phyloP scores from a whole-genome alignment of 768 basidiomycete genomes.

The Boletales sp. region DNA sequence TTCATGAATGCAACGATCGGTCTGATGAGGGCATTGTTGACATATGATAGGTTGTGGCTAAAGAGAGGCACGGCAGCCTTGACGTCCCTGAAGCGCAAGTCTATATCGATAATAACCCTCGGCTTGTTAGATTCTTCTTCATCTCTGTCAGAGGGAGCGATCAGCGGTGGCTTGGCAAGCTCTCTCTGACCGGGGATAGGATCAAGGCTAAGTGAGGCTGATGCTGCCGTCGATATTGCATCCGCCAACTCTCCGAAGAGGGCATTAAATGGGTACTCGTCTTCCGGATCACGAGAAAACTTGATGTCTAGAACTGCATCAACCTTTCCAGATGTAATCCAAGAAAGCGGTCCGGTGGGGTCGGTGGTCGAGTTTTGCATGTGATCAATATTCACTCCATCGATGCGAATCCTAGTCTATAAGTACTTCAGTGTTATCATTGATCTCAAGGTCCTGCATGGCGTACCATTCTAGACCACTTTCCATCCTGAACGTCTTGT shows the following conservation, averaged over 20 bases:
- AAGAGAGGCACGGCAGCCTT: conserved; percentile 95
- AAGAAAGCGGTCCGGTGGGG: conserved; percentile 84
- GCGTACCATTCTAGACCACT: conserved; percentile 85
- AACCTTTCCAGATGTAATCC: conserved; percentile 96
- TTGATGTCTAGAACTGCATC: conserved; percentile 98
- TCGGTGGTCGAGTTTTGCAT: conserved; percentile 77
- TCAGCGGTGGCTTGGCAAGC: conserved; percentile 81
- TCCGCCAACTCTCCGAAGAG: conserved; percentile 90
- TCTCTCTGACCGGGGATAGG: conserved; percentile 85
- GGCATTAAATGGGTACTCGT: conserved; percentile 66
- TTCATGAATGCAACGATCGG: conserved; percentile 99
- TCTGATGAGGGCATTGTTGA: conserved; percentile 87
- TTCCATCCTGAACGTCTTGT: conserved; percentile 76
- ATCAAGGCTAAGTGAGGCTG: conserved; percentile 45
- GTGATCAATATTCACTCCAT: conserved; percentile 96
- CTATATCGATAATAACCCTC: conserved; percentile 82
- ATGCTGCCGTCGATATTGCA: conserved; percentile 66
- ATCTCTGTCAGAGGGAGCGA: conserved; percentile 53
- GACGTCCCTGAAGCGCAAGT: conserved; percentile 89
- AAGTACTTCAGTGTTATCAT: not conserved
- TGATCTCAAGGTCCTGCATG: conserved; percentile 1
- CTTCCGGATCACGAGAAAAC: conserved; percentile 82
- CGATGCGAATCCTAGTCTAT: conserved; percentile 92
- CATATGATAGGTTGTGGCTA: conserved; percentile 82
- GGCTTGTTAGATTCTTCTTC: conserved; percentile 32